phyloP scores from a whole-genome alignment of 2,329 filamentous ascomycete genomes.

The Zarea fungicola region DNA sequence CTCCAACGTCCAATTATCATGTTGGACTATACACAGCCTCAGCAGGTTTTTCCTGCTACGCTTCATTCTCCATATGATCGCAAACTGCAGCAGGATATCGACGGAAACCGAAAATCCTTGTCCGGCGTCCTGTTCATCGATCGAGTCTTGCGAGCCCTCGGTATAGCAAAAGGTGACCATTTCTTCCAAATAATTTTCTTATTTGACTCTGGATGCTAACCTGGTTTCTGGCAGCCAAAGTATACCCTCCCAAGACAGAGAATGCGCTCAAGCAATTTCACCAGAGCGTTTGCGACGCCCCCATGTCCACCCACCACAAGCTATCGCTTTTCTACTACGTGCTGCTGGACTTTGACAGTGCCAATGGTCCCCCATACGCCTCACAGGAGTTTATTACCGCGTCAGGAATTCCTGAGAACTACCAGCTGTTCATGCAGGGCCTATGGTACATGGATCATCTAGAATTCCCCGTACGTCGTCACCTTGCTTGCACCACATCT shows the following conservation, averaged over 20 bases:
- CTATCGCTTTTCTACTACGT: slow-evolving; percentile 81
- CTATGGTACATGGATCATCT: slow-evolving; percentile 74
- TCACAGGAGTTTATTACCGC: slow-evolving; percentile 54
- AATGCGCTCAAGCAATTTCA: slow-evolving; percentile 64
- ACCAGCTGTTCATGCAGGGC: slow-evolving; percentile 75
- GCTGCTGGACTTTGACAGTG: slow-evolving; percentile 64
- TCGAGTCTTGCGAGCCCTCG: slow-evolving; percentile 64
- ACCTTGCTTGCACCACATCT: slow-evolving; percentile 16
- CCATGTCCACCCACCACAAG: slow-evolving; percentile 68
- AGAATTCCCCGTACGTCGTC: slow-evolving; percentile 53
- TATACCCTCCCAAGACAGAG: slow-evolving; percentile 71
- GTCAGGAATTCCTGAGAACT: slow-evolving; percentile 67
- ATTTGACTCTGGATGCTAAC: background rate
- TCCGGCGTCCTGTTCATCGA: slow-evolving; percentile 75
- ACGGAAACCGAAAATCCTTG: slow-evolving; percentile 60
- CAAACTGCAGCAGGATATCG: slow-evolving; percentile 56
- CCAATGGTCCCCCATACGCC: slow-evolving; percentile 44
- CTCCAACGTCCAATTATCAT: background rate
- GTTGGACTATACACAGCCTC: slow-evolving; percentile 62
- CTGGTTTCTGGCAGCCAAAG: slow-evolving; percentile 41
- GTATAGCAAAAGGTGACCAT: slow-evolving; percentile 66
- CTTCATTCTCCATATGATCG: slow-evolving; percentile 58
- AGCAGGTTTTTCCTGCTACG: slow-evolving; percentile 60
- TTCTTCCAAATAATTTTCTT: no score
- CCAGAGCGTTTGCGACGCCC: slow-evolving; percentile 59